phyloP scores from a whole-genome alignment of 768 basidiomycete species.

The Hydnum rufescens region DNA sequence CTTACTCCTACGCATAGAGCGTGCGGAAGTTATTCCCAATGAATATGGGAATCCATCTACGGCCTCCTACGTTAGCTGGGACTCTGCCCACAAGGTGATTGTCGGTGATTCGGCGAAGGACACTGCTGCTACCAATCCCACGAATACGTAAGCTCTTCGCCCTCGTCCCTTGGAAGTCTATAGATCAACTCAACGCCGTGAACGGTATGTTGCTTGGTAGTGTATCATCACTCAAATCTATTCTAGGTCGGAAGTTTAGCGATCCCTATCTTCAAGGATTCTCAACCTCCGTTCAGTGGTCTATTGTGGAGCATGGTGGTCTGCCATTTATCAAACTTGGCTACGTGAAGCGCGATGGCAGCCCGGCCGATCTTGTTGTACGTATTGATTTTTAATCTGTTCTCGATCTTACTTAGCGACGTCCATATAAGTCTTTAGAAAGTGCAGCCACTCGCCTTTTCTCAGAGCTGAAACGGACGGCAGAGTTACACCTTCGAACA shows the following conservation, averaged over 20 bases:
- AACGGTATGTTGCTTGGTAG: neutral
- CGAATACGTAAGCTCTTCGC: neutral
- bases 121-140: neutral
- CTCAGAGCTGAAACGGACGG: neutral
- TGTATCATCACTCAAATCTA: neutral
- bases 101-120: slow-evolving; percentile 1
- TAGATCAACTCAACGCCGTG: neutral
- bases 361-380: neutral
- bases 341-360: neutral
- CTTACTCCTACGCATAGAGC: neutral
- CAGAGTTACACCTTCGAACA: neutral
- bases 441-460: neutral
- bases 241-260: neutral
- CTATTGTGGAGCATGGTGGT: neutral
- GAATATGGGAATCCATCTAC: neutral
- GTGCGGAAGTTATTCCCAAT: neutral
- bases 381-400: neutral
- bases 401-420: neutral
- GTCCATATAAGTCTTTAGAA: neutral
- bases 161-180: too few relatives aligned
- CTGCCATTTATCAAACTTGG: neutral
- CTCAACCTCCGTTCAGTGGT: neutral
- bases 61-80: neutral
- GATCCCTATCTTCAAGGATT: neutral
- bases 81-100: neutral